Base-by-base conservation (phyloP, 495 filamentous ascomycete species). In the Cercophora scortea region DNA sequence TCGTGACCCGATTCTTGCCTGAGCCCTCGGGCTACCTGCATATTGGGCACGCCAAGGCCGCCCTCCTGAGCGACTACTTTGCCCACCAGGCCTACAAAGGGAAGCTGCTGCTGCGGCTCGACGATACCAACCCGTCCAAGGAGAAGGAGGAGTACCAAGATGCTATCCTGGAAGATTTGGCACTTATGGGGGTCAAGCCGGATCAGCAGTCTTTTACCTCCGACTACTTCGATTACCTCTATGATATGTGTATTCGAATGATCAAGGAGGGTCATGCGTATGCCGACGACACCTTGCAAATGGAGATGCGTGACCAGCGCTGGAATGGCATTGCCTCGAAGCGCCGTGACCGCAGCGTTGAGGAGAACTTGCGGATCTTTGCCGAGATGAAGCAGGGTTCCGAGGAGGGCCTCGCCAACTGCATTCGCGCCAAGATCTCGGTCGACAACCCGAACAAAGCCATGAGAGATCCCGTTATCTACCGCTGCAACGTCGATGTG, bases 1-100 rank as follows among this genome's bases (percentile, higher is more conserved):
- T 97, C 32, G 88, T 97, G 32, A 93, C 89, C 19, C 76, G 94
- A 54, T 98, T 98, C 73, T 85, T 92, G 13, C 93, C 93, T 1
- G 93, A 98, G 82, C 93, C 93, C 55, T 96, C 92, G 19, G 90
- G 90, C 25, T 95, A 95, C 59, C 82, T 95, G 34, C 90, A 95
- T 69, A 94, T 95, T 52, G 91, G 91, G 48, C 91, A 95, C 68
- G 89, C 88, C 47, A 96, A 95, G 71, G 91, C 91, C 11, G 91
- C 90, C 10, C 75, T 96, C 41, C 79, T 96, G 41, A 93, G 90
- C 69, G 89, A 95, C 63, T 96, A 90, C 79, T 96, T 96, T 54
- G 91, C 90, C 11, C 87, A 96, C 60, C 82, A 87, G 65, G 85
- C 86, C 60, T 95, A 94, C 69, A 81, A 86, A 42, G 91, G 91